These are phyloP conservation scores for Pyrenochaeta sp. DNA, from an alignment of 2,329 filamentous ascomycete species.

Conservation along the genomic window DNA sequence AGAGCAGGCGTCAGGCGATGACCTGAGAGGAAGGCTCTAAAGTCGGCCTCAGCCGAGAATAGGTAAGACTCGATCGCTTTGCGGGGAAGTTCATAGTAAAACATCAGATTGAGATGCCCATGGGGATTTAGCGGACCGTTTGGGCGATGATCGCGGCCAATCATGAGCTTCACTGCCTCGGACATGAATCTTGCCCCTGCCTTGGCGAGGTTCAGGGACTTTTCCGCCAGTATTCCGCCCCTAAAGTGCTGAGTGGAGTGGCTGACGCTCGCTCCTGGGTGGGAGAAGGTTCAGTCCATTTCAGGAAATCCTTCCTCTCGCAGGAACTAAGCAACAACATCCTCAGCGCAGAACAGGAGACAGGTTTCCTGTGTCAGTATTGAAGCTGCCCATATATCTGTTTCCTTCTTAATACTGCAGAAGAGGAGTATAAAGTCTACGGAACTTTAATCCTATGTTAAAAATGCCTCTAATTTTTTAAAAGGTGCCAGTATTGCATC, in stretches of 20 bases:
- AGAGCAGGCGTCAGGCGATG: no score
- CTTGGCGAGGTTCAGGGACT: constrained; percentile 12
- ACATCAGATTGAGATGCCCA: constrained; percentile 16
- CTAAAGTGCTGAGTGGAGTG: constrained; percentile 13
- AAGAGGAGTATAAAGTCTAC: no score
- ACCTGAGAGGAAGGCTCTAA: constrained; percentile 19
- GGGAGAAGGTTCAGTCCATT: constrained; percentile 6
- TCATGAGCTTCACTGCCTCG: constrained; percentile 8
- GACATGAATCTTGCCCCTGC: constrained; percentile 1
- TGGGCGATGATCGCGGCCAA: constrained; percentile 12
- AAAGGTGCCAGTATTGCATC: no score
- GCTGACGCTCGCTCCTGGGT: background rate
- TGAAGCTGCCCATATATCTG: no score
- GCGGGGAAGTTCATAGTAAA: constrained; percentile 27
- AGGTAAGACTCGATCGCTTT: constrained; percentile 19
- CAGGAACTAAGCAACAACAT: no score
- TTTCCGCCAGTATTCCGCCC: constrained; percentile 26
- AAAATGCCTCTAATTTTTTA: no score
- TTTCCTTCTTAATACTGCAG: no score
- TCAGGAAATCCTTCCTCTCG: background rate
- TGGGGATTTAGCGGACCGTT: constrained; percentile 24
- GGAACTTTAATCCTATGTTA: no score
- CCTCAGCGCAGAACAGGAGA: no score
- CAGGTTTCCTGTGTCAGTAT: no score
- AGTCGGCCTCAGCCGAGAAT: constrained; percentile 16